Percentiles rank a stretch among this genome's conserved stretches.
Conservation (phyloP, 495 filamentous ascomycete species). For the Penicillium flavigenum region DNA sequence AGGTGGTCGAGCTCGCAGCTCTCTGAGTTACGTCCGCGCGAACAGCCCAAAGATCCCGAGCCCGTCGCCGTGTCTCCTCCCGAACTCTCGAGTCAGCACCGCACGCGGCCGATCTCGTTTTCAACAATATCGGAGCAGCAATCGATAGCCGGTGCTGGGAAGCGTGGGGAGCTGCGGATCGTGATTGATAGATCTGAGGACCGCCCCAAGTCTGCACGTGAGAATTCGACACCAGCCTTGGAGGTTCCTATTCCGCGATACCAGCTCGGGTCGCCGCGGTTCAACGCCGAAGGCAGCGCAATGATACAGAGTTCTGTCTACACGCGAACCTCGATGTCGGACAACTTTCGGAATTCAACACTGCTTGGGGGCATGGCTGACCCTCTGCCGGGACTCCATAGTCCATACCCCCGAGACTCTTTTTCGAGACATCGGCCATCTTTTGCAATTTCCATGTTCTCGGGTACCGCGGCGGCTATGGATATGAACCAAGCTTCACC, state of each 20-base stretch:
- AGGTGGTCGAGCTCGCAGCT: constrained; percentile 51
- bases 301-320: constrained; percentile 74
- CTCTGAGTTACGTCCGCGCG: constrained; percentile 44
- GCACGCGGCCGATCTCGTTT: constrained; percentile 61
- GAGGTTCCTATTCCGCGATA: constrained; percentile 86
- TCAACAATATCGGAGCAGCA: constrained; percentile 59
- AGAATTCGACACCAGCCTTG: constrained; percentile 52
- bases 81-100: constrained; percentile 30
- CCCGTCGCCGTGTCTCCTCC: constrained; percentile 30
- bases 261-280: constrained; percentile 77
- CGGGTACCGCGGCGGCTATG: constrained; percentile 43
- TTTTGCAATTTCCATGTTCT: constrained; percentile 48
- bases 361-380: constrained; percentile 32
- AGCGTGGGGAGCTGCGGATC: constrained; percentile 69
- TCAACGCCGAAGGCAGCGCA: constrained; percentile 74
- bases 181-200: constrained; percentile 76
- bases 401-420: constrained; percentile 29
- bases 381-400: constrained; percentile 22
- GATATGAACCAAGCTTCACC: constrained; percentile 36
- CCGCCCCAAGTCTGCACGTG: constrained; percentile 67
- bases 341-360: constrained; percentile 53
- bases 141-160: constrained; percentile 33
- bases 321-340: constrained; percentile 52
- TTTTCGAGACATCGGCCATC: constrained; percentile 31
- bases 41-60: constrained; percentile 29